Evolutionary conservation across 2,329 filamentous ascomycete species (phyloP).

Genomic region (Cladosporium halotolerans): DNA sequence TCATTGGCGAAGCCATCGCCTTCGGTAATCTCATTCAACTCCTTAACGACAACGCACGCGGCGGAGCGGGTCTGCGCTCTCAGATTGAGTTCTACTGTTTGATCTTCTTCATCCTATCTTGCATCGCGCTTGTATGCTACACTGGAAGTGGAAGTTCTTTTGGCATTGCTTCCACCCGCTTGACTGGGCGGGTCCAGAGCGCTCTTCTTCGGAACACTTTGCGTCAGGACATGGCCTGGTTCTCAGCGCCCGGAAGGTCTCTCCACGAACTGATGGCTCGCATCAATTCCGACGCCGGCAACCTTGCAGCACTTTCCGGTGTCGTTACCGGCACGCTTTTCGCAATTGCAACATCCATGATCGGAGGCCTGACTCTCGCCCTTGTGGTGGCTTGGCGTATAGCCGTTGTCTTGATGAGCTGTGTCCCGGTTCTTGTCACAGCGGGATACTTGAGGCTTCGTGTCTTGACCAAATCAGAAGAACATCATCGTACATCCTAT

Average conservation of each 20-base stretch:
- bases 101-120: slow-evolving; percentile 49
- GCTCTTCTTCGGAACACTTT: slow-evolving; percentile 47
- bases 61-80: neutral
- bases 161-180: slow-evolving; percentile 42
- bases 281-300: slow-evolving; percentile 44
- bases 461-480: slow-evolving; percentile 52
- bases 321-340: slow-evolving; percentile 47
- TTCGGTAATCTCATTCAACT: slow-evolving; percentile 48
- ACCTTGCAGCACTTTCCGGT: slow-evolving; percentile 44
- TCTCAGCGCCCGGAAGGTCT: slow-evolving; percentile 37
- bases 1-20: slow-evolving; percentile 56
- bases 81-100: slow-evolving; percentile 40
- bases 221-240: slow-evolving; percentile 50
- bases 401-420: slow-evolving; percentile 44
- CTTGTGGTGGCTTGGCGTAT: slow-evolving; percentile 47
- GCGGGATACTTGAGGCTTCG: slow-evolving; percentile 42
- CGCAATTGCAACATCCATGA: slow-evolving; percentile 41
- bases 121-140: slow-evolving; percentile 44
- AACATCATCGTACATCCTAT: slow-evolving; percentile 59
- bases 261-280: slow-evolving; percentile 41
- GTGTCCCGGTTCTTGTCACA: slow-evolving; percentile 41
- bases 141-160: slow-evolving; percentile 41
- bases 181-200: slow-evolving; percentile 40
- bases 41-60: slow-evolving; percentile 40
- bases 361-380: slow-evolving; percentile 43